Evolutionary conservation across 352 stramenopile species (phyloP).

Genomic region (Pythium pyrilobum): DNA sequence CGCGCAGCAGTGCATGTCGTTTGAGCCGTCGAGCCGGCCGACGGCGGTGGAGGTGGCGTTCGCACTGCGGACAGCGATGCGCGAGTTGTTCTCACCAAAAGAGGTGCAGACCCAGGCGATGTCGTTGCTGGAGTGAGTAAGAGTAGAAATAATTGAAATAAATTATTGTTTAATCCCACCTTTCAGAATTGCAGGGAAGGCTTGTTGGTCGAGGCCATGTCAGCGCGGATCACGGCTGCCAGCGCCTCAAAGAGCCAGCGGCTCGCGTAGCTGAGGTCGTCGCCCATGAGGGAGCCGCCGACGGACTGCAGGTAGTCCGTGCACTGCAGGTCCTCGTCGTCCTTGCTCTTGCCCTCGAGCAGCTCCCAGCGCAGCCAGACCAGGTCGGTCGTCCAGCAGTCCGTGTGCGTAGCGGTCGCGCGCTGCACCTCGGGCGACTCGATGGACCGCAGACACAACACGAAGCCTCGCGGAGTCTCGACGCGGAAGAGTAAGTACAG

Average conservation of each 20-base stretch:
- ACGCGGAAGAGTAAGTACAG: slow-evolving; percentile 9
- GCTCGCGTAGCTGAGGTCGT: slow-evolving; percentile 7
- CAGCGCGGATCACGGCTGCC: neutral
- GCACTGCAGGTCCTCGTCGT: neutral
- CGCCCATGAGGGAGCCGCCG: slow-evolving; percentile 2
- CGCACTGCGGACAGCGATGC: slow-evolving; percentile 3
- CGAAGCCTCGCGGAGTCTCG: neutral
- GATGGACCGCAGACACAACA: slow-evolving; percentile 3
- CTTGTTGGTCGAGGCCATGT: slow-evolving; percentile 4
- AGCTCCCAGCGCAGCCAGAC: slow-evolving; percentile 15
- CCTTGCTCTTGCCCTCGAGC: neutral
- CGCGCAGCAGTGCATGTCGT: slow-evolving; percentile 20
- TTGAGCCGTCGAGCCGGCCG: slow-evolving; percentile 16
- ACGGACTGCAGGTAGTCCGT: slow-evolving; percentile 6
- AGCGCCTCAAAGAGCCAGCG: slow-evolving; percentile 4
- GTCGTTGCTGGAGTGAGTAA: no score
- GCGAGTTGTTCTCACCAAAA: neutral
- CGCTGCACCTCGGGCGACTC: neutral
- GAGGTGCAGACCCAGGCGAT: no score
- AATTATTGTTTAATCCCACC: neutral
- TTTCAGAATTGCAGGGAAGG: neutral
- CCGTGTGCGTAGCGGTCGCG: neutral
- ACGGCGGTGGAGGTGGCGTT: slow-evolving; percentile 18
- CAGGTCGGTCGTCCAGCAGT: slow-evolving; percentile 9
- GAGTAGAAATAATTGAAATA: no score